Conservation (phyloP, 371 early-diverging fungal genomes). For the Mortierella sp. region DNA sequence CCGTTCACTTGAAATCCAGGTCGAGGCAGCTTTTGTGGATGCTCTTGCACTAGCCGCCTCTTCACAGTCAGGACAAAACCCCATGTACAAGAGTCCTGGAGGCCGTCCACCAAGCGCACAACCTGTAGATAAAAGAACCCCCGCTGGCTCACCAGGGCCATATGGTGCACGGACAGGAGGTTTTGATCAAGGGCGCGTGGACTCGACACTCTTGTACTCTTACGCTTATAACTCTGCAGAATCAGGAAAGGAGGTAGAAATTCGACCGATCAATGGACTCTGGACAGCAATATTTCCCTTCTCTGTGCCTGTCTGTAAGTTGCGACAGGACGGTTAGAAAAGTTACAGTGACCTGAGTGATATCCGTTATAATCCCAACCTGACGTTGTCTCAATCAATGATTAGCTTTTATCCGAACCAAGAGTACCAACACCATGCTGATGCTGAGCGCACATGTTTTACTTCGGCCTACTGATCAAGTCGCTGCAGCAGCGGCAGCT, state of each 20-base stretch:
- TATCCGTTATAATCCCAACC: background rate
- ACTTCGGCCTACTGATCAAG: constrained; percentile 61
- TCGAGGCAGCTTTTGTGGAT: constrained; percentile 70
- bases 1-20: constrained; percentile 68
- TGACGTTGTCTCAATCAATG: background rate
- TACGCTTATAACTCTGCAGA: constrained; percentile 66
- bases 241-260: constrained; percentile 62
- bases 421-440: constrained; percentile 58
- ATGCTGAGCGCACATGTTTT: constrained; percentile 64
- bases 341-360: too few relatives aligned
- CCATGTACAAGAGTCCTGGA: constrained; percentile 29
- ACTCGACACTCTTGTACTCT: constrained; percentile 66
- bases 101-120: constrained; percentile 39
- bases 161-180: constrained; percentile 21
- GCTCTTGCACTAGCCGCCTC: constrained; percentile 36
- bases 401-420: constrained; percentile 63
- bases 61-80: constrained; percentile 11
- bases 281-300: constrained; percentile 71
- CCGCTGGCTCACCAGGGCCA: constrained; percentile 34
- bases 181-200: constrained; percentile 43
- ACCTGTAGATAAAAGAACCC: constrained; percentile 26
- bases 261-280: constrained; percentile 62
- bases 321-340: background rate
- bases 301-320: constrained; percentile 72
- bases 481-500: constrained; percentile 28